Evolutionary conservation across 768 basidiomycete genomes (phyloP).

Genomic region (Pisolithus microcarpus): DNA sequence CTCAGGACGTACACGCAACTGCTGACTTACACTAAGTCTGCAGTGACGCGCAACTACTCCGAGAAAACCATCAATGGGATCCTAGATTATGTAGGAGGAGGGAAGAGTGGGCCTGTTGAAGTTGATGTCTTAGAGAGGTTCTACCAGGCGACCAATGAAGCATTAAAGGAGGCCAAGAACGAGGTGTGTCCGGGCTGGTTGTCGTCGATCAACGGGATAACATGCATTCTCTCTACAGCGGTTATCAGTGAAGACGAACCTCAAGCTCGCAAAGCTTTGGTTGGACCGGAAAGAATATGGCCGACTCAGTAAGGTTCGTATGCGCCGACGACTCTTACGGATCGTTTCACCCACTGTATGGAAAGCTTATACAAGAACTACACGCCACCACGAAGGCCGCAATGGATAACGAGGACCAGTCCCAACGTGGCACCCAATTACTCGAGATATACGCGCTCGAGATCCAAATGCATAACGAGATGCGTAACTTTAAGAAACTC

Average conservation of each 20-base stretch:
- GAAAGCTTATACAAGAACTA: slow-evolving; percentile 70
- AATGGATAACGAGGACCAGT: slow-evolving; percentile 71
- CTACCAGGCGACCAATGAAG: slow-evolving; percentile 88
- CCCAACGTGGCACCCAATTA: slow-evolving; percentile 89
- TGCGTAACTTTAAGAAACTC: slow-evolving; percentile 90
- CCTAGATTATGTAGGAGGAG: slow-evolving; percentile 93
- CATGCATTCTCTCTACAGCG: slow-evolving; percentile 43
- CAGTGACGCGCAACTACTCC: slow-evolving; percentile 91
- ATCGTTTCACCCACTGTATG: background rate
- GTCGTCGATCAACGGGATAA: background rate
- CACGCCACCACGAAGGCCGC: slow-evolving; percentile 55
- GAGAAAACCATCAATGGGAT: slow-evolving; percentile 99
- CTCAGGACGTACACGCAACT: slow-evolving; percentile 79
- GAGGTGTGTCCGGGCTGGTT: slow-evolving; percentile 51
- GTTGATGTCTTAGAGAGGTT: slow-evolving; percentile 90
- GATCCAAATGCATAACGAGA: slow-evolving; percentile 99
- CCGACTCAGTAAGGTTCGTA: slow-evolving; percentile 68
- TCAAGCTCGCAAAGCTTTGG: slow-evolving; percentile 97
- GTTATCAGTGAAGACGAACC: slow-evolving; percentile 88
- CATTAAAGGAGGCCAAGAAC: slow-evolving; percentile 90
- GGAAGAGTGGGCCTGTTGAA: slow-evolving; percentile 68
- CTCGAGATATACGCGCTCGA: slow-evolving; percentile 97
- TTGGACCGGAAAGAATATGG: slow-evolving; percentile 87
- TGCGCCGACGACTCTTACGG: background rate
- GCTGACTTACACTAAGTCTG: slow-evolving; percentile 90